phyloP scores from a whole-genome alignment of 1,284 basidiomycete genomes.

The Ceratobasidium sp. region DNA sequence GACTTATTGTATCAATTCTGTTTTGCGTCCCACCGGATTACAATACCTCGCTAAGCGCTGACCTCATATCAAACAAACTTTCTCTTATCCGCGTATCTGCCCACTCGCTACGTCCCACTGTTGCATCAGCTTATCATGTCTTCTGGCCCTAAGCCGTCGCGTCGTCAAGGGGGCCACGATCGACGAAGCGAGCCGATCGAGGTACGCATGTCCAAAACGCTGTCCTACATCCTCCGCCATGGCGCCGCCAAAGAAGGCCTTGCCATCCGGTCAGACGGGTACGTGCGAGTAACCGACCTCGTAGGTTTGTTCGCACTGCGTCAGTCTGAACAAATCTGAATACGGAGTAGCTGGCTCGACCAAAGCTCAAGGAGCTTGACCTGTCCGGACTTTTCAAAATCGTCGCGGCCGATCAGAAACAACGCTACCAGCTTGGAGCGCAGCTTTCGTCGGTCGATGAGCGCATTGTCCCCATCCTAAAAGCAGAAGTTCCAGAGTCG shows the following conservation, averaged over 20 bases:
- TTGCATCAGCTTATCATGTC: constrained; percentile 5
- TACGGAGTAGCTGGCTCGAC: constrained; percentile 63
- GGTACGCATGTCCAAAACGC: constrained; percentile 75
- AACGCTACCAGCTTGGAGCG: constrained; percentile 77
- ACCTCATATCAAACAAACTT: constrained; percentile 1
- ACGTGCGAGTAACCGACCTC: constrained; percentile 77
- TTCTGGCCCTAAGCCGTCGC: constrained; percentile 4
- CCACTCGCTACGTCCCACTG: not conserved
- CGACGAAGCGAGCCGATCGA: constrained; percentile 60
- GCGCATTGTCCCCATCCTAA: constrained; percentile 31
- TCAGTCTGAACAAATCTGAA: constrained; percentile 23
- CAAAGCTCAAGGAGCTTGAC: constrained; percentile 67
- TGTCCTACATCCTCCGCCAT: constrained; percentile 88
- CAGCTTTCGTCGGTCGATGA: constrained; percentile 62
- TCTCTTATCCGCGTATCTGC: constrained; percentile 29
- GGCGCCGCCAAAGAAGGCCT: constrained; percentile 83
- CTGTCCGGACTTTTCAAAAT: constrained; percentile 74
- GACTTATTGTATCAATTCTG: not conserved
- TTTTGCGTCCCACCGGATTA: not conserved
- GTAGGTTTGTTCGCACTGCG: constrained; percentile 62
- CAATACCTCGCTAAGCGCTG: constrained; percentile 3
- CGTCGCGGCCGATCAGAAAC: constrained; percentile 80
- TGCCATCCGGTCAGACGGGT: constrained; percentile 82
- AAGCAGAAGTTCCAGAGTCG: constrained; percentile 51
- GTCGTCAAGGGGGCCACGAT: constrained; percentile 48